Percentiles rank a stretch among this genome's conserved stretches.
Evolutionary conservation across 257 asterid genomes (phyloP).

Genomic region (Thymus quinquecostatus): DNA sequence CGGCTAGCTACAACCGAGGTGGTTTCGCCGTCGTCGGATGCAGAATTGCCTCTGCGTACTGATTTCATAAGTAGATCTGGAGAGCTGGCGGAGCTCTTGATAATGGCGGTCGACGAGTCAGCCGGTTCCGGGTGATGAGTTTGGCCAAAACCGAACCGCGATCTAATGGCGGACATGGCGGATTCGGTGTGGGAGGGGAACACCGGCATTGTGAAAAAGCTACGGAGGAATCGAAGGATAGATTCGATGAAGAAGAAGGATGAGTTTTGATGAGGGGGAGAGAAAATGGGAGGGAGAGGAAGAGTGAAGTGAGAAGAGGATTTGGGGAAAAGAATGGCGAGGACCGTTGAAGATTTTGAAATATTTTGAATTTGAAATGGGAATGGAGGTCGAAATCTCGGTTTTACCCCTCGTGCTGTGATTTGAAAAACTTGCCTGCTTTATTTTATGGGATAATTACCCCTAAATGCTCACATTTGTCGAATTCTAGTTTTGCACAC

Average conservation of each 20-base stretch:
- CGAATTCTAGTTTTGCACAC: no score
- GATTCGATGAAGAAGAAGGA: not conserved
- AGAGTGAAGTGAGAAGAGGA: not conserved
- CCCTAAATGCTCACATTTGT: no score
- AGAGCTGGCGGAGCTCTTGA: constrained; percentile 67
- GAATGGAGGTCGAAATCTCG: constrained; percentile 1
- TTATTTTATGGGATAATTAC: no score
- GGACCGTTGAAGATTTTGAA: constrained; percentile 43
- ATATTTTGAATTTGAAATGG: constrained; percentile 34
- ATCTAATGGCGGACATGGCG: constrained; percentile 56
- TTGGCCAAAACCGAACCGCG: constrained; percentile 59
- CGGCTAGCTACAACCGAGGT: constrained; percentile 28
- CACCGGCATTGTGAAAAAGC: constrained; percentile 50
- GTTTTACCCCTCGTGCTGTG: not conserved
- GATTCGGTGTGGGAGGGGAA: constrained; percentile 48
- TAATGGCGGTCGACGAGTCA: constrained; percentile 34
- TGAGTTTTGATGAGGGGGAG: not conserved
- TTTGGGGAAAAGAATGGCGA: constrained; percentile 3
- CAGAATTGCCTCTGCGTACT: constrained; percentile 46
- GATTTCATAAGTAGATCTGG: constrained; percentile 63
- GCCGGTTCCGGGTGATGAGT: constrained; percentile 42
- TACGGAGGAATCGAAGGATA: not conserved
- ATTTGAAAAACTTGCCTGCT: not conserved
- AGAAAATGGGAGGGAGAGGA: not conserved
- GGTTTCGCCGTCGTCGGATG: constrained; percentile 43